Evolutionary conservation across 2,329 filamentous ascomycete species (phyloP).

Genomic region (Epichloe brachyelytri): DNA sequence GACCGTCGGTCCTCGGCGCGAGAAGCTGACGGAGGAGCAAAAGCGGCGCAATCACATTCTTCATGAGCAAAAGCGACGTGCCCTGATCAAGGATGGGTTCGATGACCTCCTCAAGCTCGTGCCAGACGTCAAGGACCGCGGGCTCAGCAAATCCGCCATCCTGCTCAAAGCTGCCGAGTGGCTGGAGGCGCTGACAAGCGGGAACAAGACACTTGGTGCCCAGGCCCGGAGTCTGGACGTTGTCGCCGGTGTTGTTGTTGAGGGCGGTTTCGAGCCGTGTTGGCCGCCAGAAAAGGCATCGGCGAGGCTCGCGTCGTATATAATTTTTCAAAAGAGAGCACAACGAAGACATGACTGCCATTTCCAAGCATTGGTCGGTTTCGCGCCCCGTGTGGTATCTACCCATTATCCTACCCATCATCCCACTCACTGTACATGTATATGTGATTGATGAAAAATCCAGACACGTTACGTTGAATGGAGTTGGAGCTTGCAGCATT

Average conservation of each 20-base stretch:
- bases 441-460: too few relatives aligned
- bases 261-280: too few relatives aligned
- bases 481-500: too few relatives aligned
- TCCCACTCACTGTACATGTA: too few relatives aligned
- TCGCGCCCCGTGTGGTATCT: too few relatives aligned
- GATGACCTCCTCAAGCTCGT: not conserved
- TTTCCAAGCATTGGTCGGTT: too few relatives aligned
- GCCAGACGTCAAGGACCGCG: not conserved
- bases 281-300: not conserved
- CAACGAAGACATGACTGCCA: too few relatives aligned
- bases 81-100: constrained; percentile 3
- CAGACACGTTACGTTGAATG: too few relatives aligned
- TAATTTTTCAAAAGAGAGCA: not conserved
- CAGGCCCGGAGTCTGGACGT: not conserved
- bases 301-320: not conserved
- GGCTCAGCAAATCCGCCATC: constrained; percentile 2
- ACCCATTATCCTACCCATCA: too few relatives aligned
- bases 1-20: not conserved
- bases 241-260: too few relatives aligned
- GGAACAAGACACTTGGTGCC: not conserved
- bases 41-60: constrained; percentile 4
- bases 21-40: not conserved
- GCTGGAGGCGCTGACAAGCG: not conserved
- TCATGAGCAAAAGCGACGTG: constrained; percentile 2
- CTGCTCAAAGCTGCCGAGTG: constrained; percentile 1